Conservation (phyloP, 2,329 filamentous ascomycete genomes). For the Leptodontidium sp. region DNA sequence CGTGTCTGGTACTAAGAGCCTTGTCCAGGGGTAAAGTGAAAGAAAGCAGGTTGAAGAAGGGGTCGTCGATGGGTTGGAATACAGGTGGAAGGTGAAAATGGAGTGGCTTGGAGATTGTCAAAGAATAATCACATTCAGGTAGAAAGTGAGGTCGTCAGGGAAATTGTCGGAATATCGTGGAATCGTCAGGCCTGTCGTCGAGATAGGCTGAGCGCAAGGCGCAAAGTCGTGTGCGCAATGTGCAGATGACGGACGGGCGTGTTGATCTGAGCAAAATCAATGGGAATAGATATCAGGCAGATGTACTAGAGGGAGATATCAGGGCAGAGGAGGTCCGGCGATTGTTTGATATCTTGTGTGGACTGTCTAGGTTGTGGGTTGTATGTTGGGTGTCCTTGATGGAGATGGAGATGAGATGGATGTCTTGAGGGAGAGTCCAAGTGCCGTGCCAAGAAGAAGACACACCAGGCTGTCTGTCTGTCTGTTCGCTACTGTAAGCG, state of each 20-base stretch:
- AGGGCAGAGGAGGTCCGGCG: neutral
- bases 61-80: constrained; percentile 2
- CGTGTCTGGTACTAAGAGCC: neutral
- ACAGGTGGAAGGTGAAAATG: neutral
- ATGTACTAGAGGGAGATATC: neutral
- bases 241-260: neutral
- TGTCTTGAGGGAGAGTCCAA: neutral
- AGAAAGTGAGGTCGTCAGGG: constrained; percentile 1
- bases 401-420: neutral
- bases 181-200: constrained; percentile 26
- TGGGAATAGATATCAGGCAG: neutral
- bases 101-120: neutral
- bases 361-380: neutral
- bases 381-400: neutral
- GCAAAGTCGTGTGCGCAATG: constrained; percentile 32
- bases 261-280: constrained; percentile 15
- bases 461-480: neutral
- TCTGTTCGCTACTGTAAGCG: neutral
- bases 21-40: neutral
- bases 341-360: neutral
- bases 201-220: constrained; percentile 37
- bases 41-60: constrained; percentile 7
- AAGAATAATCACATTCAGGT: constrained; percentile 1
- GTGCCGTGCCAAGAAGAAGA: constrained; percentile 8
- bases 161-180: neutral